These are phyloP conservation scores for Talaromyces stipitatus DNA, from an alignment of 495 filamentous ascomycete genomes.

Conservation along the genomic window DNA sequence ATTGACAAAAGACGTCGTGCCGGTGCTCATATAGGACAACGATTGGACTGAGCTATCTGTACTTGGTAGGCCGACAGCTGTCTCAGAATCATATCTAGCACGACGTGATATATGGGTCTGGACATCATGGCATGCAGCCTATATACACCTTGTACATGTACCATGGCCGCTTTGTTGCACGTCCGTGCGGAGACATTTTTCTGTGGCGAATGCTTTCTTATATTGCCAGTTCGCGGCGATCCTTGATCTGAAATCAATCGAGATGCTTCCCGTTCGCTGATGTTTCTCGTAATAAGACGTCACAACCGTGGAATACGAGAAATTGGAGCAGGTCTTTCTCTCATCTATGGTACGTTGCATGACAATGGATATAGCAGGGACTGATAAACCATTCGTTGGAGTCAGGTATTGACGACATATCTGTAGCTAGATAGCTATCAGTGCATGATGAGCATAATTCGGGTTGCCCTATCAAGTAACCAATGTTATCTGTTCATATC, in stretches of 20 bases:
- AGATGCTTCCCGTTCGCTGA: neutral
- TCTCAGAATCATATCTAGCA: neutral
- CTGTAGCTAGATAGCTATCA: neutral
- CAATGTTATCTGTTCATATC: neutral
- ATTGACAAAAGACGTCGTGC: neutral
- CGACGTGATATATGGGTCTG: neutral
- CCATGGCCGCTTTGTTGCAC: neutral
- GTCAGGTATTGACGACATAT: neutral
- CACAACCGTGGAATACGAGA: too few species aligned
- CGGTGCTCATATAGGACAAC: neutral
- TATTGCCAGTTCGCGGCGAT: neutral
- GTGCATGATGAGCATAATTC: neutral
- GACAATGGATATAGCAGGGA: neutral
- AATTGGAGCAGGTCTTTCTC: neutral
- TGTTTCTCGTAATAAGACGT: neutral
- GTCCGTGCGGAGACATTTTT: neutral
- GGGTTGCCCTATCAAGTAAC: neutral
- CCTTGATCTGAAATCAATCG: neutral
- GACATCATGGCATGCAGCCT: neutral
- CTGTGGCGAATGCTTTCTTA: neutral
- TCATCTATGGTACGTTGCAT: too few species aligned
- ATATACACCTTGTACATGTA: neutral
- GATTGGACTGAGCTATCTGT: neutral
- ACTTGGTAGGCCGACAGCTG: neutral
- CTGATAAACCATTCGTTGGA: neutral